Base-by-base conservation (phyloP, 768 basidiomycete genomes). In the Russula griseocarnosa region DNA sequence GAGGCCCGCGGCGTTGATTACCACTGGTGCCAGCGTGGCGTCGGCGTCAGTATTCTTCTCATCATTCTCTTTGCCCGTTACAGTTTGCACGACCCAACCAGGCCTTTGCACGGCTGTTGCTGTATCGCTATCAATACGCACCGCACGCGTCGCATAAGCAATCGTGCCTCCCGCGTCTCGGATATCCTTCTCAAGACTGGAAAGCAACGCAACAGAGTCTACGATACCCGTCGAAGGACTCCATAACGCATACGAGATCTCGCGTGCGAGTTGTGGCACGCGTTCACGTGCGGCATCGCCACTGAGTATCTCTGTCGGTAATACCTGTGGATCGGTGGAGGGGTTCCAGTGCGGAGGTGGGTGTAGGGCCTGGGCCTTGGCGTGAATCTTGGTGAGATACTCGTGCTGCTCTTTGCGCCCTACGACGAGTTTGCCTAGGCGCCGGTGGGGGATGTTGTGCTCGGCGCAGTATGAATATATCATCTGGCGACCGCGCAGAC, bases 211-310 rank as follows among this genome's bases (percentile, higher is more conserved):
- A 77, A 96, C 92, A 0, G 92, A 90, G 73, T 95, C 89, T 0
- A 98, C 74, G 65, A 98, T 95, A 2, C 97, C 97, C 0, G 94
- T 95, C 70, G 86, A 84, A 10, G 90, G 88, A 60, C 87, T 90
- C 81, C 86, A 87, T 32, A 99, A 74, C 3, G 94, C 93, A 10
- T 79, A 81, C 0, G 78, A 76, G 60, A 98, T 90, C 50, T 86
- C 78, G 9, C 73, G 67, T 0, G 88, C 86, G n/a, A 99, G 76
- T 70, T 90, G 84, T 0, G 96, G 96, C 74, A 97, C 94, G 69
- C 95, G 74, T 58, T 82, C 79, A 57, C 82, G 82, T 3, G 88
- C 88, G 70, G 87, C 79, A 14, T 83, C 79, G 9, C 86, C 86
- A 16, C 78, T 80, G 40, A 99, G 78, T 56, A 97, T 81, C 63